Percentiles rank a stretch among this genome's conserved stretches.
These are phyloP conservation scores for Diaporthe ilicicola DNA, from an alignment of 2,329 filamentous ascomycete species.

Conservation along the genomic window DNA sequence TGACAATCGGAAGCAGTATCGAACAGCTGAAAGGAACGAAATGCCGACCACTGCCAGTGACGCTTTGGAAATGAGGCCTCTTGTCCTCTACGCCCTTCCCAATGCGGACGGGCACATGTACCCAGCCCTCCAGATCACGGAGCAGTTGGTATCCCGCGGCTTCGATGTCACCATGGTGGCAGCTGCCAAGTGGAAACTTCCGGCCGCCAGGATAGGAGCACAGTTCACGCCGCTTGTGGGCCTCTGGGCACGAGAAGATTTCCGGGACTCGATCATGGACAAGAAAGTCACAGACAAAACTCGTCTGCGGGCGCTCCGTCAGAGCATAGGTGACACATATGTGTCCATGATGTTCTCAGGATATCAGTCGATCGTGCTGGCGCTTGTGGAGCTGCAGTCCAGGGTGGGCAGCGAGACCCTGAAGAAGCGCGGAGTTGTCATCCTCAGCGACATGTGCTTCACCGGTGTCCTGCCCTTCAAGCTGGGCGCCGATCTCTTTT, in stretches of 20 bases:
- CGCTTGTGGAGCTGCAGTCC: background rate
- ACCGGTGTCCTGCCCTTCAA: background rate
- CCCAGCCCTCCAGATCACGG: constrained; percentile 19
- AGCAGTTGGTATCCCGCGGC: constrained; percentile 7
- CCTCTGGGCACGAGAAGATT: background rate
- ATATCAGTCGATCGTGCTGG: background rate
- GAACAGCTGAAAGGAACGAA: background rate
- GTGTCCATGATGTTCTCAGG: background rate
- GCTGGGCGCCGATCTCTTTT: background rate
- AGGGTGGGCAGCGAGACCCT: background rate
- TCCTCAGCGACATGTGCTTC: background rate
- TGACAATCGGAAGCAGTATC: background rate
- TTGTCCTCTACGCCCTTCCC: constrained; percentile 11
- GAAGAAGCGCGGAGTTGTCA: background rate
- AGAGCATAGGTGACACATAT: background rate
- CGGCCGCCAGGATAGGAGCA: background rate
- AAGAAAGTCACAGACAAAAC: background rate
- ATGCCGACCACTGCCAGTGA: background rate
- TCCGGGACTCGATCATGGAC: background rate
- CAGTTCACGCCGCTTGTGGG: constrained; percentile 1
- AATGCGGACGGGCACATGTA: constrained; percentile 16
- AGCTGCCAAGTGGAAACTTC: background rate
- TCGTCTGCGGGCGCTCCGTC: background rate
- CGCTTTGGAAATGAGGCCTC: background rate
- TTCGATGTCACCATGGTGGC: constrained; percentile 15